Conservation (phyloP, 257 asterid genomes). For the Buddleja alternifolia region DNA sequence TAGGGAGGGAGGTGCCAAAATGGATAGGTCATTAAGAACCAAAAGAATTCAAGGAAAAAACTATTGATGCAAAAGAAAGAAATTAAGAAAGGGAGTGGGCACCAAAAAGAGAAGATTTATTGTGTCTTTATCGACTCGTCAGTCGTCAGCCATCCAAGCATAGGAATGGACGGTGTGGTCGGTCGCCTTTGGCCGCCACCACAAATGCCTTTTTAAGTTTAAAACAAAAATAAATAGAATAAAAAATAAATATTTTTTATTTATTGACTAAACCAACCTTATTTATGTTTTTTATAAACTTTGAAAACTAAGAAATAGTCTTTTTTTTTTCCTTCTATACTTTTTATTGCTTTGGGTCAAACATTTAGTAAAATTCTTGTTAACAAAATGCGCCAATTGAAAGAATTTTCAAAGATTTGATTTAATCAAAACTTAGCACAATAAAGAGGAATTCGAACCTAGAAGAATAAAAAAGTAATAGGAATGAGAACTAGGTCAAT, state of each 20-base stretch:
- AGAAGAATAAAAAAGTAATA: too few relatives aligned
- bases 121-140: conserved; percentile 38
- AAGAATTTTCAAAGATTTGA: too few relatives aligned
- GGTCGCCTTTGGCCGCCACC: conserved; percentile 69
- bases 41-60: too few relatives aligned
- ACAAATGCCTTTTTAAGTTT: conserved; percentile 32
- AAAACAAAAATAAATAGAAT: neutral
- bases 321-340: neutral
- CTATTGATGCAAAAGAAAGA: neutral
- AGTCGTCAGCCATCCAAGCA: conserved; percentile 18
- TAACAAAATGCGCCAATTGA: too few relatives aligned
- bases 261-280: conserved; percentile 33
- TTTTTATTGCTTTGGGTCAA: neutral
- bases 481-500: too few relatives aligned
- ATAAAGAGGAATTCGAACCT: too few relatives aligned
- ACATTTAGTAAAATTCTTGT: neutral
- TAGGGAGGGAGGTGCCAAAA: too few relatives aligned
- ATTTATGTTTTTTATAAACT: neutral
- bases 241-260: conserved; percentile 3
- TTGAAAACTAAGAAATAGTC: neutral
- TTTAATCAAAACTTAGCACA: too few relatives aligned
- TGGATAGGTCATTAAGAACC: too few relatives aligned
- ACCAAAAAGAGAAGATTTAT: too few relatives aligned
- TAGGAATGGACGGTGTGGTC: conserved; percentile 70
- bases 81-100: neutral